Conservation (phyloP, 2,329 filamentous ascomycete species). For the Trichoderma guizhouense region DNA sequence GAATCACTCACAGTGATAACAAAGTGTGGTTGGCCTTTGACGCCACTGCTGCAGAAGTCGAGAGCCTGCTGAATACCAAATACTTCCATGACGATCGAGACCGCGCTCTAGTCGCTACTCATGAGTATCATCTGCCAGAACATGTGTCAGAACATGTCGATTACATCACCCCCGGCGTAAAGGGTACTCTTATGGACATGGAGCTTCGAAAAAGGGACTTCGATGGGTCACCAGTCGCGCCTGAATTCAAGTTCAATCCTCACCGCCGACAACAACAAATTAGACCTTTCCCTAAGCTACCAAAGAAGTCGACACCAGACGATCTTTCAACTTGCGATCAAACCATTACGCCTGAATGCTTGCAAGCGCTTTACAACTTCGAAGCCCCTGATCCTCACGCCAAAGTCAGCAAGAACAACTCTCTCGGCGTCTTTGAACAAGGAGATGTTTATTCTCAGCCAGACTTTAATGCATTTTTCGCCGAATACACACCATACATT, state of each 20-base stretch:
- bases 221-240: background rate
- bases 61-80: constrained; percentile 49
- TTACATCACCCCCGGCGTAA: constrained; percentile 39
- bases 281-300: background rate
- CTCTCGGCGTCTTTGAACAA: constrained; percentile 50
- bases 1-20: constrained; percentile 49
- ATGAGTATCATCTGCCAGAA: constrained; percentile 39
- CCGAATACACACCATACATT: constrained; percentile 32
- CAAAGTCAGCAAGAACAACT: constrained; percentile 35
- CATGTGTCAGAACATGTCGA: constrained; percentile 37
- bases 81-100: constrained; percentile 44
- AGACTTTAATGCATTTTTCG: constrained; percentile 48
- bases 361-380: constrained; percentile 46
- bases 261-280: background rate
- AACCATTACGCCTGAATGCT: constrained; percentile 56
- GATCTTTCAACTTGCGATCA: constrained; percentile 40
- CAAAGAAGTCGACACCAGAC: background rate
- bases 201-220: constrained; percentile 9
- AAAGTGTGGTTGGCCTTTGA: constrained; percentile 39
- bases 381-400: constrained; percentile 25
- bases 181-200: constrained; percentile 16
- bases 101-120: constrained; percentile 36
- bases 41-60: constrained; percentile 30
- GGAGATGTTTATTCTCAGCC: constrained; percentile 49
- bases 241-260: background rate